Conservation (phyloP, 768 basidiomycete species). For the Psilocybe sp. region DNA sequence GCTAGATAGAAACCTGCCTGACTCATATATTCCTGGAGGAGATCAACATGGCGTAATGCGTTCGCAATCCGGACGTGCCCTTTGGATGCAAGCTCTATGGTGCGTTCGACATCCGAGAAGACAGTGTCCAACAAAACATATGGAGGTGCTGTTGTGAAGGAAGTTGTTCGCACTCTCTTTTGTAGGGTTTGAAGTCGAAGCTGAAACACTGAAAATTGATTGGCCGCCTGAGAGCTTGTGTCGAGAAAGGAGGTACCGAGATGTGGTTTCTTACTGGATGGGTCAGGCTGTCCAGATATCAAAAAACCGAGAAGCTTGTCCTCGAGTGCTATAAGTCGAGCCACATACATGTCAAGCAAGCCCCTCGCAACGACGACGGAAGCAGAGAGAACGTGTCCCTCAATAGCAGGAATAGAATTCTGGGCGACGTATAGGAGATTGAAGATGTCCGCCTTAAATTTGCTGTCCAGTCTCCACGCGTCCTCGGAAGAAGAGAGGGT, state of each 20-base stretch:
- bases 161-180: not conserved
- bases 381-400: constrained; percentile 26
- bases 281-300: constrained; percentile 7
- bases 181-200: no score
- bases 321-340: constrained; percentile 21
- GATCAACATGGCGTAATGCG: constrained; percentile 17
- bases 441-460: constrained; percentile 34
- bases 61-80: constrained; percentile 16
- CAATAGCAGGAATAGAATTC: constrained; percentile 20
- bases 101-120: no score
- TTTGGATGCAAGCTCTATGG: not conserved
- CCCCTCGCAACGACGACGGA: constrained; percentile 28
- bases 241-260: no score
- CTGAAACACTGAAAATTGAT: no score
- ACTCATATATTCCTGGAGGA: constrained; percentile 24
- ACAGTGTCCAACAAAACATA: constrained; percentile 15
- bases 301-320: constrained; percentile 16
- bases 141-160: constrained; percentile 13
- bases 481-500: constrained; percentile 4
- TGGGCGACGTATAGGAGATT: constrained; percentile 21
- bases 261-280: not conserved
- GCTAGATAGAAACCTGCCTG: constrained; percentile 28
- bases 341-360: constrained; percentile 31
- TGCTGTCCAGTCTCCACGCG: constrained; percentile 17
- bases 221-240: no score